Evolutionary conservation across 192 early-diverging fungal genomes (phyloP).

Genomic region (Coemansia guatemalensis): DNA sequence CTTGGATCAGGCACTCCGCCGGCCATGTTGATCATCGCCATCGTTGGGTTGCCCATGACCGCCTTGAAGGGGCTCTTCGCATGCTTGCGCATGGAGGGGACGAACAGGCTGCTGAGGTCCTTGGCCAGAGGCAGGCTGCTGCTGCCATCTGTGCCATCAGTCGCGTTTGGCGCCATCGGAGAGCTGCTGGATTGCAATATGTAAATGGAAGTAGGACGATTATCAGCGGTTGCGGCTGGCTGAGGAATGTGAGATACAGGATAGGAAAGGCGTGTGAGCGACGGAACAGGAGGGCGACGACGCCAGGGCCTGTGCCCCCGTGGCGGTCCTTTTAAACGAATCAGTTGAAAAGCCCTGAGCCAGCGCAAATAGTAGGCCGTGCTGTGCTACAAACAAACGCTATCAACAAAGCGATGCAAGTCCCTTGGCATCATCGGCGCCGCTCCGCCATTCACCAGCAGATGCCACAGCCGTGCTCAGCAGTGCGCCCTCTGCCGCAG

Average conservation of each 20-base stretch:
- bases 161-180: conserved; percentile 19
- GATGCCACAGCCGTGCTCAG: background rate
- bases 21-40: conserved; percentile 65
- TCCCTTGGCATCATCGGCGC: background rate
- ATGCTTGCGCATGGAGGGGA: conserved; percentile 36
- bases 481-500: background rate
- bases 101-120: conserved; percentile 40
- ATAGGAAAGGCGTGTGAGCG: background rate
- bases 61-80: conserved; percentile 51
- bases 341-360: background rate
- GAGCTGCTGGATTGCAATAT: background rate
- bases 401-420: background rate
- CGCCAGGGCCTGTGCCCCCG: background rate
- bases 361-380: background rate
- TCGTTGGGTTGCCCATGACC: conserved; percentile 47
- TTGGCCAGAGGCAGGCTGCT: conserved; percentile 24
- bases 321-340: background rate
- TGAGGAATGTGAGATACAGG: background rate
- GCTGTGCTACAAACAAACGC: background rate
- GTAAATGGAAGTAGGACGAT: background rate
- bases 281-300: background rate
- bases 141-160: background rate
- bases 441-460: background rate
- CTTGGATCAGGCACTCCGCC: conserved; percentile 66
- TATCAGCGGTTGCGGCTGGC: background rate